Evolutionary conservation across 768 basidiomycete species (phyloP).

Genomic region (Coprinellus micaceus): DNA sequence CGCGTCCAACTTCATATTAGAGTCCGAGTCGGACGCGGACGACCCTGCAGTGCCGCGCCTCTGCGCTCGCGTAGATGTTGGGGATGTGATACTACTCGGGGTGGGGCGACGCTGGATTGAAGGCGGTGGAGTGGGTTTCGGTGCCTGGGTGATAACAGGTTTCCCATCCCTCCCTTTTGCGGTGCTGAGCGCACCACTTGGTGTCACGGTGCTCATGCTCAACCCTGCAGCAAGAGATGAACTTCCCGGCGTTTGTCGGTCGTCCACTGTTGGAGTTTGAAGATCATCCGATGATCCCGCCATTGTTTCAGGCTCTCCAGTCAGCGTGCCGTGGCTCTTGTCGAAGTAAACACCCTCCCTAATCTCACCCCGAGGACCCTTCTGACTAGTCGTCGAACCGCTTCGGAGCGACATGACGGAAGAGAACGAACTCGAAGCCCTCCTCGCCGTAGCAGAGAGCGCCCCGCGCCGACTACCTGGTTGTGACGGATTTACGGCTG

Average conservation of each 20-base stretch:
- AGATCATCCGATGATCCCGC: background rate
- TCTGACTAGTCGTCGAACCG: too few species aligned
- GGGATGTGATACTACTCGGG: background rate
- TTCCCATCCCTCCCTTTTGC: background rate
- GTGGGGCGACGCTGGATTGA: background rate
- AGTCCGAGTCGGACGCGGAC: background rate
- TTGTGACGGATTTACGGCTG: too few species aligned
- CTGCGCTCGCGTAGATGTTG: background rate
- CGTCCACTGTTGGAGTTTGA: background rate
- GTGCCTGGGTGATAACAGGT: background rate
- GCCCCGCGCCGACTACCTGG: too few species aligned
- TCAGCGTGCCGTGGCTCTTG: background rate
- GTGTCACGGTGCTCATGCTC: too few species aligned
- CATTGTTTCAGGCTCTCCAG: background rate
- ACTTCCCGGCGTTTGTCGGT: background rate
- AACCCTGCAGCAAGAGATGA: too few species aligned
- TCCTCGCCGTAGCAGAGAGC: too few species aligned
- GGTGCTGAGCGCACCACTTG: background rate
- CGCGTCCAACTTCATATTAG: background rate
- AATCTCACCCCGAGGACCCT: too few species aligned
- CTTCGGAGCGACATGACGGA: background rate
- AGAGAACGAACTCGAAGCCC: background rate
- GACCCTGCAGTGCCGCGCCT: background rate
- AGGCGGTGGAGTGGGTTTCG: background rate
- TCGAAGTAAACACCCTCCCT: background rate